phyloP scores from a whole-genome alignment of 2,329 filamentous ascomycete species.

The Periconia sp. region DNA sequence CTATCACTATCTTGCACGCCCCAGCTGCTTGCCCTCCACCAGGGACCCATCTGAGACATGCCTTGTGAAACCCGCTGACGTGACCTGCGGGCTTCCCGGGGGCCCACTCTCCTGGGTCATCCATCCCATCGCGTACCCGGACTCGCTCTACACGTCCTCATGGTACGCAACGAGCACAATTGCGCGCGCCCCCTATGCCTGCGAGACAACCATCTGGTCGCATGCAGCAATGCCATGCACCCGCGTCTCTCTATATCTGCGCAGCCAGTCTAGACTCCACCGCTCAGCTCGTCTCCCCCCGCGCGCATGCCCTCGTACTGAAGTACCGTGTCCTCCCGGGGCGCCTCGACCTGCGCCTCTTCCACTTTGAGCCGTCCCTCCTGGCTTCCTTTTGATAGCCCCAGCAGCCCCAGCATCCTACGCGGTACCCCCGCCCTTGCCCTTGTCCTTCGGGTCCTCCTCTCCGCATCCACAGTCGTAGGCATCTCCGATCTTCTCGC shows the following conservation, averaged over 20 bases:
- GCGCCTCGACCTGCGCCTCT: constrained; percentile 15
- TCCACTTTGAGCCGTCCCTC: constrained; percentile 7
- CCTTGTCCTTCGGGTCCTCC: constrained; percentile 50
- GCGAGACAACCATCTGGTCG: no score
- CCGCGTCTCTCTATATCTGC: no score
- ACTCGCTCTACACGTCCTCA: no score
- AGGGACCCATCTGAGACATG: constrained; percentile 23
- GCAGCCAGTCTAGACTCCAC: no score
- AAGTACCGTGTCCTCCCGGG: not conserved
- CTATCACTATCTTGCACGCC: constrained; percentile 12
- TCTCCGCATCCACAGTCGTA: constrained; percentile 71
- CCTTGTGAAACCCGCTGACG: constrained; percentile 33
- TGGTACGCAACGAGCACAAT: constrained; percentile 4
- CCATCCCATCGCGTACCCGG: constrained; percentile 1
- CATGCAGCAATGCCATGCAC: no score
- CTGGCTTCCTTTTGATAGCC: constrained; percentile 9
- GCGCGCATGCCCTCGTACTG: constrained; percentile 3
- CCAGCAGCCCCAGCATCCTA: constrained; percentile 14
- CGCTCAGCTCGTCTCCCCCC: no score
- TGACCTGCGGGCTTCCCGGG: constrained; percentile 27
- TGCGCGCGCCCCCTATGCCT: no score
- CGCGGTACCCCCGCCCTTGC: constrained; percentile 14
- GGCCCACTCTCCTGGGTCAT: constrained; percentile 18
- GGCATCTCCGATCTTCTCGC: constrained; percentile 68
- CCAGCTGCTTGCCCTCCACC: constrained; percentile 17